Evolutionary conservation across 2,329 filamentous ascomycete genomes (phyloP).

Genomic region (Calonectria leucothoes): DNA sequence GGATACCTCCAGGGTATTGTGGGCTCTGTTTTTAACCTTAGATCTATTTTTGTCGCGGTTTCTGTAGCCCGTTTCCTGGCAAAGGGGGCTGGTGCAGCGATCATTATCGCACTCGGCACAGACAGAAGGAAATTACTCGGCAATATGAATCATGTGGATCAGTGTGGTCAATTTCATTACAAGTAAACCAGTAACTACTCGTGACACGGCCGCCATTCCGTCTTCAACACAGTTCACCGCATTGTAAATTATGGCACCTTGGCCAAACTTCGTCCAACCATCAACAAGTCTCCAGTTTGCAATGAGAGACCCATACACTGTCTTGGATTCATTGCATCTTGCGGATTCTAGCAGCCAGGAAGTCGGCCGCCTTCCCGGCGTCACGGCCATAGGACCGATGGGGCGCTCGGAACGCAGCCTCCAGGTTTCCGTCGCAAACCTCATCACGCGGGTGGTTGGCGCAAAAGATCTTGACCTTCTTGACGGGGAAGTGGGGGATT

Average conservation of each 20-base stretch:
- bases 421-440: slow-evolving; percentile 6
- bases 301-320: neutral
- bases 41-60: neutral
- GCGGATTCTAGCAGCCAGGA: neutral
- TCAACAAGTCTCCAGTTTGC: neutral
- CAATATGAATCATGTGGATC: neutral
- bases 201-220: neutral
- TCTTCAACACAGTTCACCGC: neutral
- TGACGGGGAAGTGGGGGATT: neutral
- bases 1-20: neutral
- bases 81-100: neutral
- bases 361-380: neutral
- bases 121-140: neutral
- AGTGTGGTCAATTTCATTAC: neutral
- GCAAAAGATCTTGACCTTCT: slow-evolving; percentile 1
- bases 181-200: neutral
- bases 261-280: neutral
- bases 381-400: neutral
- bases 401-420: neutral
- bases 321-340: neutral
- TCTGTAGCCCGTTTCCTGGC: too few relatives aligned
- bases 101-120: neutral
- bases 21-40: neutral
- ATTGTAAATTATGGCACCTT: neutral
- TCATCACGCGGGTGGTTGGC: neutral